These are phyloP conservation scores for Trichoderma asperellum DNA, from an alignment of 2,329 filamentous ascomycete genomes.

Conservation along the genomic window DNA sequence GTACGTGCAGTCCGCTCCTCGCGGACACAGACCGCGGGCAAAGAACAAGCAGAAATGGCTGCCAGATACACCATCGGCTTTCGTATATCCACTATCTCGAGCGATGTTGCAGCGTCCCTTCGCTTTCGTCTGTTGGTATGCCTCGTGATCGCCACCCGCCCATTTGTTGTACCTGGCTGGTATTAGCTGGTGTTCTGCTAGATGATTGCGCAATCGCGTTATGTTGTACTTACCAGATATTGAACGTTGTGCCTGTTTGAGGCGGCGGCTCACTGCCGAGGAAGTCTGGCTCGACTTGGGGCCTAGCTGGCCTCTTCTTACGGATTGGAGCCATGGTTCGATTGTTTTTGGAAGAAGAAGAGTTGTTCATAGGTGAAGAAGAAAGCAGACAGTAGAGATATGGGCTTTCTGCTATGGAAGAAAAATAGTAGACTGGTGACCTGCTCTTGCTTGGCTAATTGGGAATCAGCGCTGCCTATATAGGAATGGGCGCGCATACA, in stretches of 20 bases:
- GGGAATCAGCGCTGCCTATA: too few species aligned
- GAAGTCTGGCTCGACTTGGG: constrained; percentile 84
- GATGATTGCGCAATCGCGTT: background rate
- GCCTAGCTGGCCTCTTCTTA: constrained; percentile 87
- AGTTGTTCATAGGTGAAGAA: constrained; percentile 27
- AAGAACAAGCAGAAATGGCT: constrained; percentile 94
- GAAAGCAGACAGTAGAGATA: constrained; percentile 38
- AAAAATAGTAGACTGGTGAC: too few species aligned
- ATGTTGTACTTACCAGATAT: constrained; percentile 52
- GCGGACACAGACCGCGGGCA: constrained; percentile 78
- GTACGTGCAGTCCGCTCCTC: constrained; percentile 91
- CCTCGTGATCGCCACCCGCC: constrained; percentile 92
- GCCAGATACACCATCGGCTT: constrained; percentile 74
- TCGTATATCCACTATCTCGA: constrained; percentile 77
- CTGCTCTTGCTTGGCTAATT: too few species aligned
- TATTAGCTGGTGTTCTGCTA: constrained; percentile 5
- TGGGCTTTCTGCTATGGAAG: constrained; percentile 31
- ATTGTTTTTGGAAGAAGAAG: constrained; percentile 61
- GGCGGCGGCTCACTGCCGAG: constrained; percentile 84
- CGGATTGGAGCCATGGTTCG: constrained; percentile 83
- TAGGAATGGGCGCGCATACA: too few species aligned
- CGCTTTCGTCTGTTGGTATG: constrained; percentile 85
- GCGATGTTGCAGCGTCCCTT: constrained; percentile 86
- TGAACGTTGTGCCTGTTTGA: constrained; percentile 94
- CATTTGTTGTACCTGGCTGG: constrained; percentile 96